Base-by-base conservation (phyloP, 352 stramenopile genomes). In the Phytophthora syringae region DNA sequence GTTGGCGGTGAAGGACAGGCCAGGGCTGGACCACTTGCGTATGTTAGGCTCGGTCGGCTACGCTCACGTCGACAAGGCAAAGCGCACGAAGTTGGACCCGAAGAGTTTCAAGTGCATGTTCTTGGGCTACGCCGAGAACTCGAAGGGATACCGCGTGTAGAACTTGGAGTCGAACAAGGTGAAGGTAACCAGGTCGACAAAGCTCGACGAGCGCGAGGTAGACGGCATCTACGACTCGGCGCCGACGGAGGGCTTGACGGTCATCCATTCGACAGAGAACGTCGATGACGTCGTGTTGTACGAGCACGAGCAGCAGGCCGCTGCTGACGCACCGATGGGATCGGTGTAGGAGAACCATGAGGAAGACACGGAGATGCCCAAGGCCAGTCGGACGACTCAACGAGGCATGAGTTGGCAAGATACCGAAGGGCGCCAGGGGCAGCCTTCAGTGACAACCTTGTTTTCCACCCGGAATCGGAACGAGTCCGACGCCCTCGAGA, bases 1-100 rank as follows among this genome's bases (percentile, higher is more conserved):
- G 25, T 7, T 68, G 16, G 65, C 11, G 2, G 65, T 66, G n/a
- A 60, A 62, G 16, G 27, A 36, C 9, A 61, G 60, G 13, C 52
- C 60, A 13, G 1, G 1, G 2, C 10, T 81, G 18, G 48, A 48
- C 0, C 54, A 73, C 20, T 15, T 77, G 6, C 55, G 59, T n/a
- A 64, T 81, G 15, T 74, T 76, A 43, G 67, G 67, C 1, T 76
- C 60, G 5, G 42, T 52, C 0, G 59, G 63, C 3, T 80, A 74
- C 21, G 60, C 64, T 48, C 66, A 79, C 16, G 48, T 76, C 7
- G 56, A 70, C 27, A 24, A 68, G 10, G 40, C 32, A 1, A 73
- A 74, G 24, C 42, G 66, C 1, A 62, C 61, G 7, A 77, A 79
- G 42, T 24, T 82, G 5, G 52, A 65, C 9, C 39, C 59, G 1